A percentile compares a stretch with the other conserved stretches of the same genome.
phyloP scores from a whole-genome alignment of 352 stramenopile species.

The Phytophthora syringae region DNA sequence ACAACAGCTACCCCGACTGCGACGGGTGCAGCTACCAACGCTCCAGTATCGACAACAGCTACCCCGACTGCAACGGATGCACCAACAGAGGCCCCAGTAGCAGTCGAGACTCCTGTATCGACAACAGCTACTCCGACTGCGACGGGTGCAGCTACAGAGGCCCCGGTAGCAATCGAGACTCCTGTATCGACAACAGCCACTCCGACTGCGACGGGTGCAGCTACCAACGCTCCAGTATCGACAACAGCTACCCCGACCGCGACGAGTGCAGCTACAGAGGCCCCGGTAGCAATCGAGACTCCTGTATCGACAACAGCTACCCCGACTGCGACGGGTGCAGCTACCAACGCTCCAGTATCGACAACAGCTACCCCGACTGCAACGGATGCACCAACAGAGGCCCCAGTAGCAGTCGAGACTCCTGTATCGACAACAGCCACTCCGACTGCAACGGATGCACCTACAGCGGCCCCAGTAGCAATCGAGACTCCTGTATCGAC shows the following conservation, averaged over 20 bases:
- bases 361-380: conserved; percentile 1
- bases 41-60: conserved; percentile 6
- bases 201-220: background rate
- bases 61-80: background rate
- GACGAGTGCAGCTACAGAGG: too few species aligned
- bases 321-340: background rate
- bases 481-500: conserved; percentile 1
- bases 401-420: background rate
- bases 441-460: background rate
- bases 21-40: background rate
- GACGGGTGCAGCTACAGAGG: background rate
- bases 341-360: conserved; percentile 1
- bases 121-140: conserved; percentile 8
- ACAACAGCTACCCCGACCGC: conserved; percentile 1
- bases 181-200: conserved; percentile 5
- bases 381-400: too few species aligned
- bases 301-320: conserved; percentile 5
- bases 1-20: conserved; percentile 8
- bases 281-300: background rate
- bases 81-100: too few species aligned
- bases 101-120: background rate
- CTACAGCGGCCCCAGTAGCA: background rate
- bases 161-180: background rate
- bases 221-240: conserved; percentile 1
- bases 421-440: conserved; percentile 5